These are phyloP conservation scores for Pinus tabuliformis DNA, from an alignment of 75 land plant genomes.

Conservation along the genomic window DNA sequence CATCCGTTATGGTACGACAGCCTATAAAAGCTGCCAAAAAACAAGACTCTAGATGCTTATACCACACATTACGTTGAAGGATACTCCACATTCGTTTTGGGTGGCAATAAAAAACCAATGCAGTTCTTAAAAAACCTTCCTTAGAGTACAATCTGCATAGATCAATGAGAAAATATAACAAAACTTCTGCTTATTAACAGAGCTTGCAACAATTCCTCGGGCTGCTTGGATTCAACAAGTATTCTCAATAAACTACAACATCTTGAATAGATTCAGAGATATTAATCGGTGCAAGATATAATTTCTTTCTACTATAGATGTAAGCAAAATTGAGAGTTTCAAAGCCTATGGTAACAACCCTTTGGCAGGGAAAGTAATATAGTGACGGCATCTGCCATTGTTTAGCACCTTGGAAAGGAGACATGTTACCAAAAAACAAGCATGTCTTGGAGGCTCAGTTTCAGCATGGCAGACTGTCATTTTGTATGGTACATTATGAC, in stretches of 20 bases:
- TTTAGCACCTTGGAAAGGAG: neutral
- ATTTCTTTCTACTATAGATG: neutral
- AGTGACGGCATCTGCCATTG: neutral
- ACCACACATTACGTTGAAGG: neutral
- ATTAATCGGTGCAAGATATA: neutral
- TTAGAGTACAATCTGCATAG: neutral
- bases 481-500: conserved; percentile 4
- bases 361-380: neutral
- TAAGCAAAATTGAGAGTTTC: conserved; percentile 8
- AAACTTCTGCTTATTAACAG: neutral
- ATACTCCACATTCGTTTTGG: conserved; percentile 1
- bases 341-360: neutral
- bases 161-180: neutral
- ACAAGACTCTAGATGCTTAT: neutral
- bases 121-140: neutral
- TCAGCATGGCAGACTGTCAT: neutral
- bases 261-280: neutral
- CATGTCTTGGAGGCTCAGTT: neutral
- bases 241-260: conserved; percentile 4
- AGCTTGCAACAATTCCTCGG: conserved; percentile 4
- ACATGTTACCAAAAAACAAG: conserved; percentile 4
- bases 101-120: neutral
- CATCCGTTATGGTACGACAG: neutral
- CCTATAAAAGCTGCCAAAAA: neutral
- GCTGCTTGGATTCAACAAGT: conserved; percentile 5